Base-by-base conservation (phyloP, 257 asterid species). In the Salvia hispanica region DNA sequence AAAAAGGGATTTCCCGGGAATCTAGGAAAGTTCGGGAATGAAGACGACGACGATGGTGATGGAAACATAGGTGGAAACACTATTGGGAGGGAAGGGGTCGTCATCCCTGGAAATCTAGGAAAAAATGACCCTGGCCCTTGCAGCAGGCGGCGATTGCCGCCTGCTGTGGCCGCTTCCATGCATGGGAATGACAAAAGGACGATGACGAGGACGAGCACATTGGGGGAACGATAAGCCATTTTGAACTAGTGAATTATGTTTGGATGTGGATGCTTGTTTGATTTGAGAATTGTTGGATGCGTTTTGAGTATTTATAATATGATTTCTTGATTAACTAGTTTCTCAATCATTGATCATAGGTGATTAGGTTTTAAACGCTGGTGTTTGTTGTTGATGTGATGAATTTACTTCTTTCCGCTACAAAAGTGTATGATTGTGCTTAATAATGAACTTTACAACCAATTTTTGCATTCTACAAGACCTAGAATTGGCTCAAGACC, bases 101-200 rank as follows among this genome's bases (percentile, higher is more conserved):
- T 45, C 13, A 62, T 9, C 42, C 71, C 72, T 0, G 85, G 82
- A 33, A 70, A 5, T 54, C 76, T 80, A 4, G 79, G 78, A 54
- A 69, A 33, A 18, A 9, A 0, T 0, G 16, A 3, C 11, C 16
- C 16, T 0, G 28, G 64, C 1, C 50, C 33, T 15, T 71, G 74
- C 16, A 78, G 72, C 25, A 64, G 72, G 9, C 81, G 85, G 28
- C 65, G 70, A 9, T 13, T 72, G n/a, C 66, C 61, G 3, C 48
- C 67, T 57, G 51, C 65, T n/a, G 18, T 8, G 1, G 63, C 61
- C 16, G 2, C 71, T 15, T 74, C 75, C 52, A 34, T 25, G 61
- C 72, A 25, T 44, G 4, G 72, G 39, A 64, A n/a, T 9, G 73
- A 74, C 64, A 77, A 7, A 57, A 36, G 43, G 43, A 72, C 25